Evolutionary conservation across 1,284 basidiomycete genomes (phyloP).

Genomic region (Marasmius fiardii): DNA sequence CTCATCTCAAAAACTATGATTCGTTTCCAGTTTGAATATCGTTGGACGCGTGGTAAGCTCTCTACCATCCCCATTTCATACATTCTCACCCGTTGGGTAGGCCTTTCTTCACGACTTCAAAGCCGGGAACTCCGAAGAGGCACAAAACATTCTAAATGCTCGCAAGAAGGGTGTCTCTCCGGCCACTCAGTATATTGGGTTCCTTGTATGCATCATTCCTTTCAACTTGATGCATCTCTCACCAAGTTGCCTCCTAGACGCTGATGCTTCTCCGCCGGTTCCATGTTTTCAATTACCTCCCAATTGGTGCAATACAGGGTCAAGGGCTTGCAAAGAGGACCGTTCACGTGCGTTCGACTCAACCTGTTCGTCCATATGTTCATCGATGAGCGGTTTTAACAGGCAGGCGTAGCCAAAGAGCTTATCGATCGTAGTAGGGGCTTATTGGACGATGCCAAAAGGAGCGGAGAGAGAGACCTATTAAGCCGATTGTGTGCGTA

Average conservation of each 20-base stretch:
- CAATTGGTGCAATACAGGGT: conserved; percentile 2
- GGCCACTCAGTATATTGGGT: neutral
- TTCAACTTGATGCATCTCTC: neutral
- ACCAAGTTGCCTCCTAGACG: neutral
- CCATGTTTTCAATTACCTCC: conserved; percentile 2
- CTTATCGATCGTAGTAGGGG: neutral
- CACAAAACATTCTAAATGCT: neutral
- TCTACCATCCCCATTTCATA: neutral
- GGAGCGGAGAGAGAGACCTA: neutral
- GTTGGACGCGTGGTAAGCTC: neutral
- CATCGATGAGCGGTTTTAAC: neutral
- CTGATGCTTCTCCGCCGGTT: conserved; percentile 5
- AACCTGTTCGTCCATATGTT: neutral
- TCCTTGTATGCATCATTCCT: neutral
- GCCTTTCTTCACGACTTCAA: conserved; percentile 2
- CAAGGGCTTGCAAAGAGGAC: conserved; percentile 2
- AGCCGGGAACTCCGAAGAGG: neutral
- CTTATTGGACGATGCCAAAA: neutral
- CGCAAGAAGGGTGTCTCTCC: neutral
- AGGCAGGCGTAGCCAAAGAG: conserved; percentile 5
- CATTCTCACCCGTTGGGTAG: neutral
- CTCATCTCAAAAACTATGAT: too few relatives aligned
- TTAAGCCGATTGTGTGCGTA: neutral
- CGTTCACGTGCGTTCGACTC: neutral
- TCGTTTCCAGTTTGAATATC: neutral